Evolutionary conservation across 176 grass and related monocot species (phyloP), one percentile per base, ranked within the genome.

Genomic region (Poa annua): DNA sequence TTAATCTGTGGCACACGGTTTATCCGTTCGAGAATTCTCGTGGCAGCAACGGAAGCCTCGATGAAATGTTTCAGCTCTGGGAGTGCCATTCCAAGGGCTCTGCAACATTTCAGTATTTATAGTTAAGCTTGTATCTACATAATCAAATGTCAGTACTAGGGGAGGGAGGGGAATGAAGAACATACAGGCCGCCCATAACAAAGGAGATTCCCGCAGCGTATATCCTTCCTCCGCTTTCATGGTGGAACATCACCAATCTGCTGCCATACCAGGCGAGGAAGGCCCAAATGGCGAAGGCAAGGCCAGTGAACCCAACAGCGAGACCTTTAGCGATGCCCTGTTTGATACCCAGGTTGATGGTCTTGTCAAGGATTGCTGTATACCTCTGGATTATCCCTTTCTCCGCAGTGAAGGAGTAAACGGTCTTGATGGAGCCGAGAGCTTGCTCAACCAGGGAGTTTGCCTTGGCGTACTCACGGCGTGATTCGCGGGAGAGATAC

Each of bases 201-300:
- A 99, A 98, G 16, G 96, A 95, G 75, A 98, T 98, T 76, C 96
- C 96, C 11, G 96, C 89, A 17, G 96, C 96, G 22, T 99, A 99
- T 62, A 99, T 93, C 80, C 92, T 89, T 1, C 96, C 96, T 70
- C 96, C 96, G 11, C 80, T 95, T 53, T 90, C 93, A 21, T 92
- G 91, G 41, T 93, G 93, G 63, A 85, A 87, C 93, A 92, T 92
- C n/a, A 98, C 92, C 81, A 98, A 82, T 53, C 80, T 88, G 55
- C 89, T 86, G 8, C 96, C 96, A 26, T 99, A 99, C 96, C 96
- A 99, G 9, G 96, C 96, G 21, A 99, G 96, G 76, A 99, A 96
- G 13, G 69, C 96, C 96, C 96, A 99, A 51, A 96, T 99, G 45
- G 93, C 86, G 13, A 99, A 99, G 26, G 91, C 88, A 50, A 99